Conservation (phyloP, 2,329 filamentous ascomycete genomes). For the Colletotrichum coccodes region DNA sequence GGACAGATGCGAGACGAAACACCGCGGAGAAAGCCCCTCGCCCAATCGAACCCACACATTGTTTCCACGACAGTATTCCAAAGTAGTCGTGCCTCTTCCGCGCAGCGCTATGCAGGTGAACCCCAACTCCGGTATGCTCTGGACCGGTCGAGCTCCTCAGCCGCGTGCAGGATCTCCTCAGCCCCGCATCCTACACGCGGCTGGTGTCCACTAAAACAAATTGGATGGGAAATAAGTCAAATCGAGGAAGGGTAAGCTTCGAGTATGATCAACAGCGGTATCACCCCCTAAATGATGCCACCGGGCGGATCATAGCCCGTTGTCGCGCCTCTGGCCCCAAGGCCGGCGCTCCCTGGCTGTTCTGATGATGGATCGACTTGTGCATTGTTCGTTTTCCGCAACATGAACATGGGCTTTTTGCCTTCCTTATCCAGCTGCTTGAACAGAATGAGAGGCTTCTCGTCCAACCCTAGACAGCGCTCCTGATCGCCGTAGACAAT, state of each 20-base stretch:
- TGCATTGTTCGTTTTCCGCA: constrained; percentile 74
- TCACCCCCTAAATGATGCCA: constrained; percentile 61
- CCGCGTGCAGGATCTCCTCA: constrained; percentile 21
- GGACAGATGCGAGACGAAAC: constrained; percentile 30
- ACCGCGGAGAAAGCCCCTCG: constrained; percentile 21
- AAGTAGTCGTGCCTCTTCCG: constrained; percentile 27
- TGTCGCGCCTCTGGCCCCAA: constrained; percentile 54
- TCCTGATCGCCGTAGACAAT: constrained; percentile 99
- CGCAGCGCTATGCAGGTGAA: constrained; percentile 33
- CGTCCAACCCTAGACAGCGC: constrained; percentile 88
- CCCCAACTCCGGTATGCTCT: constrained; percentile 32
- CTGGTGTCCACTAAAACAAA: constrained; percentile 15
- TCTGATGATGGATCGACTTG: constrained; percentile 55
- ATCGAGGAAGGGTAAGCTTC: constrained; percentile 20
- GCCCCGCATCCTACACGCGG: constrained; percentile 11
- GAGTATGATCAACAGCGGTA: constrained; percentile 30
- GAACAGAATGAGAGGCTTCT: constrained; percentile 94
- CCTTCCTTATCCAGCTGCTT: constrained; percentile 98
- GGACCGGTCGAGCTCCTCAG: constrained; percentile 17
- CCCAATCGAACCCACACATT: constrained; percentile 22
- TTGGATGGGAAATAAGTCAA: constrained; percentile 19
- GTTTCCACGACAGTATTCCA: constrained; percentile 30
- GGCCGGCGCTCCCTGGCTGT: constrained; percentile 63
- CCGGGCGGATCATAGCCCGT: constrained; percentile 67
- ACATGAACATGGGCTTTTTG: constrained; percentile 99